Evolutionary conservation across 2,329 filamentous ascomycete genomes (phyloP).

Genomic region (Metarhizium brunneum): DNA sequence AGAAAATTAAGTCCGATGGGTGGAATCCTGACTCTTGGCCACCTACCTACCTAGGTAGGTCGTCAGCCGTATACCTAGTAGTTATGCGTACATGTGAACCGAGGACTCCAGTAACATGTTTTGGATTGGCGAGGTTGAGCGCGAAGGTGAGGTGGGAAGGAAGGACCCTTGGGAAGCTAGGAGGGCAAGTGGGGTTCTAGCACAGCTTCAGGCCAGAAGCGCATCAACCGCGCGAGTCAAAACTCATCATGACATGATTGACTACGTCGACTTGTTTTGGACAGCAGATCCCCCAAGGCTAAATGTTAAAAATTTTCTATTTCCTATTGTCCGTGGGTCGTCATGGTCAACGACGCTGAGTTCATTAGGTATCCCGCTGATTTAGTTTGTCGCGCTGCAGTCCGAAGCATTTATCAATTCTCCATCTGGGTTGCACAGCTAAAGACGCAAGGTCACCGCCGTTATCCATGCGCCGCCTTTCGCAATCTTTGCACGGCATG

Average conservation of each 20-base stretch:
- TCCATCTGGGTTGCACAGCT: neutral
- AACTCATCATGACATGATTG: neutral
- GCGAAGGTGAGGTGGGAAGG: neutral
- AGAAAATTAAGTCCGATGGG: no score
- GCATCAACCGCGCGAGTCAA: no score
- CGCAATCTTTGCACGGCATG: constrained; percentile 6
- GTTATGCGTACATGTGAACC: no score
- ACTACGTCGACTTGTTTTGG: neutral
- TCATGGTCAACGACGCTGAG: neutral
- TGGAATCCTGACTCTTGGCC: neutral
- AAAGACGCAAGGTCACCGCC: neutral
- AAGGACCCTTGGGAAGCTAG: no score
- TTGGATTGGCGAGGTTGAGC: no score
- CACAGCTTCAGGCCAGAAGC: neutral
- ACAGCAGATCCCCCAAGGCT: neutral
- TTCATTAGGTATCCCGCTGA: neutral
- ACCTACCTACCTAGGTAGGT: neutral
- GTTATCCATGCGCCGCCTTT: constrained; percentile 6
- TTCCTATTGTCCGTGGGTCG: neutral
- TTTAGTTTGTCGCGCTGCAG: neutral
- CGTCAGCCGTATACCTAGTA: neutral
- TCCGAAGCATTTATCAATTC: neutral
- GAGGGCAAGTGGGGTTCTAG: neutral
- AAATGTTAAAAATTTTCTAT: neutral
- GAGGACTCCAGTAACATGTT: no score